These are phyloP conservation scores for Cryphonectria parasitica DNA, from an alignment of 2,329 filamentous ascomycete species.

Conservation along the genomic window DNA sequence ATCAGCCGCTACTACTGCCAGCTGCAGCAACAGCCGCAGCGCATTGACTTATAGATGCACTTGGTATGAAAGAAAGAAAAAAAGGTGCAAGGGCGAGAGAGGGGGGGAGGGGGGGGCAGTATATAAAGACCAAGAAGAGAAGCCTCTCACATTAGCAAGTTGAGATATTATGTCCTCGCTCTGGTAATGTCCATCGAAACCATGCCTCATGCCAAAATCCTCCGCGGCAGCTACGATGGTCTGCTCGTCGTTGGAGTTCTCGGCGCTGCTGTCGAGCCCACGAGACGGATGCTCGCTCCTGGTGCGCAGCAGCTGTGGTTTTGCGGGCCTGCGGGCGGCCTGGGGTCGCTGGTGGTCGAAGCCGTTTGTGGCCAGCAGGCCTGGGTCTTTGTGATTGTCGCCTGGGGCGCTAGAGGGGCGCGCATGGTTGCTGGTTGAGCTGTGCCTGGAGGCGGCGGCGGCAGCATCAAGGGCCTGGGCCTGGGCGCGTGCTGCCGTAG, in stretches of 20 bases:
- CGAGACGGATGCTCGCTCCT: conserved; percentile 55
- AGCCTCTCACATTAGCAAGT: conserved; percentile 73
- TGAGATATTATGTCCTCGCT: conserved; percentile 87
- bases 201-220: conserved; percentile 70
- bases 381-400: conserved; percentile 39
- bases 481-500: conserved; percentile 22
- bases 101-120: conserved; percentile 2
- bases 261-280: conserved; percentile 35
- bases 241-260: conserved; percentile 40
- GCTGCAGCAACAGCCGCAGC: too few relatives aligned
- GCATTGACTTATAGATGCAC: too few relatives aligned
- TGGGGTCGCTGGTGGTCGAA: conserved; percentile 24
- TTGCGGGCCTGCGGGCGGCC: conserved; percentile 38
- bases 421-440: conserved; percentile 33
- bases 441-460: conserved; percentile 21
- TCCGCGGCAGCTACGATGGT: conserved; percentile 45
- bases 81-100: neutral
- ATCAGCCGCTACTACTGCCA: too few relatives aligned
- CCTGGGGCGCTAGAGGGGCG: conserved; percentile 53
- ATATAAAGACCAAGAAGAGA: conserved; percentile 14
- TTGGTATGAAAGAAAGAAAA: neutral
- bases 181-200: conserved; percentile 90
- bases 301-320: conserved; percentile 58
- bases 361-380: conserved; percentile 35
- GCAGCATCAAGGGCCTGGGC: conserved; percentile 24